These are phyloP conservation scores for Penicillium sp. DNA, from an alignment of 2,329 filamentous ascomycete species.

Conservation along the genomic window DNA sequence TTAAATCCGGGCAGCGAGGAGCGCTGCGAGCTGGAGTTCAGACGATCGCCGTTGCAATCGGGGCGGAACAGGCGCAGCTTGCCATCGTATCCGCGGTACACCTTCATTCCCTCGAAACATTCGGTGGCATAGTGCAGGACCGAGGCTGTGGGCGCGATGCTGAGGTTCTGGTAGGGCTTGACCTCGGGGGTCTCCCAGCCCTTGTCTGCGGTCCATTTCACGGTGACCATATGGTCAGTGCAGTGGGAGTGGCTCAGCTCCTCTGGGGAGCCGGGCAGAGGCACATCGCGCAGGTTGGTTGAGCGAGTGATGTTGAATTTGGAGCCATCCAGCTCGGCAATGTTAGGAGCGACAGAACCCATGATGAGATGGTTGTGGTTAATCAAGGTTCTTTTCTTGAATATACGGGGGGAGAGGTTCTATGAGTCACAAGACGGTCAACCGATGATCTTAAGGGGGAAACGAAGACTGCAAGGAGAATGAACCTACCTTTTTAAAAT, in stretches of 20 bases:
- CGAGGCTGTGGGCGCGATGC: constrained; percentile 76
- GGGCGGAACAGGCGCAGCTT: constrained; percentile 77
- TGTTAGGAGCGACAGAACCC: constrained; percentile 32
- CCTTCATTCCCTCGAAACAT: constrained; percentile 86
- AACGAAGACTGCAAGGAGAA: not conserved
- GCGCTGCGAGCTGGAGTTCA: constrained; percentile 56
- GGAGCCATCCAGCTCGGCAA: constrained; percentile 43
- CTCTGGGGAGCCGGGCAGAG: constrained; percentile 41
- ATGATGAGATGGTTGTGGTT: constrained; percentile 19
- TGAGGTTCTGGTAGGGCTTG: constrained; percentile 73
- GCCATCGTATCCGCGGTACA: constrained; percentile 67
- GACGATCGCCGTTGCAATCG: constrained; percentile 67
- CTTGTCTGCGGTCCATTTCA: constrained; percentile 60
- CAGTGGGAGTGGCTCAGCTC: constrained; percentile 46
- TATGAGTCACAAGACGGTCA: constrained; percentile 16
- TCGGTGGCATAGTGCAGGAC: constrained; percentile 87
- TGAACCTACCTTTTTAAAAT: not conserved
- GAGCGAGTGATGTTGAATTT: constrained; percentile 41
- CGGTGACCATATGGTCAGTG: constrained; percentile 89
- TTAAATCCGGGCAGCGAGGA: constrained; percentile 75
- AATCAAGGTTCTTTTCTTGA: not conserved
- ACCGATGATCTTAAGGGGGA: not conserved
- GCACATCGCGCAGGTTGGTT: constrained; percentile 37
- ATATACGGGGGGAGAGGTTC: not conserved
- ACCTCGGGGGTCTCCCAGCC: constrained; percentile 76